Conservation (phyloP, 106 monocot species). For the Dioscorea dumetorum region DNA sequence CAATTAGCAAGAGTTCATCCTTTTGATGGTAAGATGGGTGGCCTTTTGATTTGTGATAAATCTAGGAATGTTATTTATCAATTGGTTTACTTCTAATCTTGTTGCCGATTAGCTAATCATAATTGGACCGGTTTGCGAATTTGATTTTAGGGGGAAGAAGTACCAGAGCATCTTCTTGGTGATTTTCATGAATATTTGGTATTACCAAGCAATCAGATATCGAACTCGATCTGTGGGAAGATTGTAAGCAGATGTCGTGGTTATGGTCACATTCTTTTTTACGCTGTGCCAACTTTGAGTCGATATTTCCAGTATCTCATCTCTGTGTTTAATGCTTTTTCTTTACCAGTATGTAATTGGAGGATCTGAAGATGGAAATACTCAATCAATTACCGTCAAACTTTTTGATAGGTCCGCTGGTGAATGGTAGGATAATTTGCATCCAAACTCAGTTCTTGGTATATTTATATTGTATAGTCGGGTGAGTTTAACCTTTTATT, state of each 20-base stretch:
- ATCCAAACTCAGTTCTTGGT: background rate
- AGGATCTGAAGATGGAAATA: conserved; percentile 25
- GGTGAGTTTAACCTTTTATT: background rate
- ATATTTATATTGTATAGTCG: background rate
- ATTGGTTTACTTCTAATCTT: no score
- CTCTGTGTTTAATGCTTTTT: conserved; percentile 7
- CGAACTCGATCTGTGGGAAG: conserved; percentile 33
- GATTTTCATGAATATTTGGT: conserved; percentile 12
- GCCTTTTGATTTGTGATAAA: no score
- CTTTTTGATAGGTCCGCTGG: conserved; percentile 41
- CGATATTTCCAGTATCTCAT: background rate
- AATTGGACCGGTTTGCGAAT: no score
- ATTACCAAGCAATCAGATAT: conserved; percentile 17
- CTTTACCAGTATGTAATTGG: conserved; percentile 66
- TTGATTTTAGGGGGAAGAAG: conserved; percentile 59
- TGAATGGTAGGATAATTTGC: conserved; percentile 42
- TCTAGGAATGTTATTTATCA: no score
- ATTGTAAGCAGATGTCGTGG: conserved; percentile 30
- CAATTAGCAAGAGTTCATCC: no score
- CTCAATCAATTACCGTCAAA: conserved; percentile 28
- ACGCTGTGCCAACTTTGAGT: no score
- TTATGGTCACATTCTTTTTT: no score
- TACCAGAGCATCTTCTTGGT: conserved; percentile 20
- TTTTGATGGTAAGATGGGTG: no score
- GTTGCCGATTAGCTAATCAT: no score